Base-by-base conservation (phyloP, 495 filamentous ascomycete species). In the Annulohypoxylon maeteangense region DNA sequence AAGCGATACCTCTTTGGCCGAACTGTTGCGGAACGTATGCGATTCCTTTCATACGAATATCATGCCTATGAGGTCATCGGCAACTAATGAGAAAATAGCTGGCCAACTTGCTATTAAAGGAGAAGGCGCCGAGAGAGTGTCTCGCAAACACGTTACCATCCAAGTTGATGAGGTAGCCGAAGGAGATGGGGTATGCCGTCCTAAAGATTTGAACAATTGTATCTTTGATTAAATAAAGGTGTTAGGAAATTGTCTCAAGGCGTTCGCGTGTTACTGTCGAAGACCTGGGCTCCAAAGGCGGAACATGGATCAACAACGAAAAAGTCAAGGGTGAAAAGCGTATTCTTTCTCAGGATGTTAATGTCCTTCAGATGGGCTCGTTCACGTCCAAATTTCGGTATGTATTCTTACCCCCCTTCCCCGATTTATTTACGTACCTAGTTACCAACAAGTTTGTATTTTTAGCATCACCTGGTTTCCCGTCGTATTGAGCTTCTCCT, bases 101-200 rank as follows among this genome's bases (percentile, higher is more conserved):
- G 89, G 89, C 79, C 73, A 87, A 78, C 81, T 85, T 80, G 86
- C 74, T 75, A 89, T 89, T 77, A 92, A 79, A 56, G 83, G 93
- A 62, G 90, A 61, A 11, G 75, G 73, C 6, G 61, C 70, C 4
- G 73, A 91, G 67, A 89, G 89, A 5, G 90, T 99, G 54, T 99
- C 95, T n/a, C 87, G 95, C 31, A 90, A 95, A 68, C 95, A 99
- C 78, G 82, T 98, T 72, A 89, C 89, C 29, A 89, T 99, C 59
- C 83, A 89, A 27, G 88, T 98, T 1, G 88, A 84, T 11, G 67
- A 79, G 0, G 90, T 95, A 5, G 79, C 83, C 32, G 80, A 88
- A 7, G 91, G 88, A 54, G 90, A 93, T 78, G 91, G 89, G 59
- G 92, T 96, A 87, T 53, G 86, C 4, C 32, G 18, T 54, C 53